Evolutionary conservation across 2,329 filamentous ascomycete species (phyloP).

Genomic region (Aschersonia sp.): DNA sequence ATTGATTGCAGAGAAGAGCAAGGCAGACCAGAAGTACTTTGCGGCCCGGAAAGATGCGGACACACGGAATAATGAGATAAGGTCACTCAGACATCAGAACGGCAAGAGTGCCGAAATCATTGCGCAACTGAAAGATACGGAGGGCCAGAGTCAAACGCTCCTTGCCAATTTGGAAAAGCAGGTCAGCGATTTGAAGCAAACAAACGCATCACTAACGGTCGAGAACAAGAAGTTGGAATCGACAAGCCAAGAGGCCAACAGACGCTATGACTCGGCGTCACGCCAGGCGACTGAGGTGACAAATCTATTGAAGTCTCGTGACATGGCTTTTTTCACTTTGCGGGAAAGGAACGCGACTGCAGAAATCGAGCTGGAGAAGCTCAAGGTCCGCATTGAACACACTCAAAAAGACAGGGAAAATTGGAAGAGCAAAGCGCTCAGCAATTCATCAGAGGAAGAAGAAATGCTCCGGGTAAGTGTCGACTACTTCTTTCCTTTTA

Average conservation of each 20-base stretch:
- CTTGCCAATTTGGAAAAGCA: slow-evolving; percentile 85
- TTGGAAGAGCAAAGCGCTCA: slow-evolving; percentile 71
- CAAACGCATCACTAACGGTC: slow-evolving; percentile 52
- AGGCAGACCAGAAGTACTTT: slow-evolving; percentile 97
- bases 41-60: slow-evolving; percentile 91
- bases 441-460: slow-evolving; percentile 69
- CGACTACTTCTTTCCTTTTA: neutral
- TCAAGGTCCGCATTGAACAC: slow-evolving; percentile 64
- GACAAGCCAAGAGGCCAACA: slow-evolving; percentile 53
- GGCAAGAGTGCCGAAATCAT: slow-evolving; percentile 89
- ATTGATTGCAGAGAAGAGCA: slow-evolving; percentile 77
- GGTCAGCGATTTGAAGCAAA: slow-evolving; percentile 65
- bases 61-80: slow-evolving; percentile 65
- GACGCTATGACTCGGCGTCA: slow-evolving; percentile 57
- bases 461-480: slow-evolving; percentile 71
- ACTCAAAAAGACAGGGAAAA: slow-evolving; percentile 70
- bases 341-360: slow-evolving; percentile 45
- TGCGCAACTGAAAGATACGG: slow-evolving; percentile 80
- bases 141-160: slow-evolving; percentile 60
- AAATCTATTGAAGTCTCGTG: slow-evolving; percentile 60
- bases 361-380: slow-evolving; percentile 65
- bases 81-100: slow-evolving; percentile 68
- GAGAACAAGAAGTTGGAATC: slow-evolving; percentile 68
- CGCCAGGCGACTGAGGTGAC: slow-evolving; percentile 67
- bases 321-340: slow-evolving; percentile 38